These are phyloP conservation scores for Neltuma alba DNA, from an alignment of 306 rosid species.

Conservation along the genomic window DNA sequence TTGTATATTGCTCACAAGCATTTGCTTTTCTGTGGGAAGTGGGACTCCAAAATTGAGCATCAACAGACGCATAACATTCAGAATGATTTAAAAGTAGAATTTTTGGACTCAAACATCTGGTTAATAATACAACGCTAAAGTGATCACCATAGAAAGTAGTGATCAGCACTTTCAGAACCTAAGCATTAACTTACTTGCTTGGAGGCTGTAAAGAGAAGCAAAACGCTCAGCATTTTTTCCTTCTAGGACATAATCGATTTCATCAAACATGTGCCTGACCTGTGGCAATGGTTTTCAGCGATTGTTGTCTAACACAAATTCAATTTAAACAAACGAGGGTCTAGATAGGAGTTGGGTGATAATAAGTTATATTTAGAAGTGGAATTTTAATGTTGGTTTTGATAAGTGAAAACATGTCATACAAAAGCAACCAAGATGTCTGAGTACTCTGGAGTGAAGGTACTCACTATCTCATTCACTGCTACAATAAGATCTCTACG, in stretches of 20 bases:
- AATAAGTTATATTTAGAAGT: slow-evolving; percentile 1
- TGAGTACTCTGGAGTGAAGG: slow-evolving; percentile 30
- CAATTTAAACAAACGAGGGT: slow-evolving; percentile 33
- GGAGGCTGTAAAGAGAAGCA: slow-evolving; percentile 69
- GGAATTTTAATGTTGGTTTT: background rate
- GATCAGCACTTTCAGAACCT: slow-evolving; percentile 17
- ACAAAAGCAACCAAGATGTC: slow-evolving; percentile 14
- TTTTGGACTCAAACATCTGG: slow-evolving; percentile 25
- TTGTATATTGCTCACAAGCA: slow-evolving; percentile 14
- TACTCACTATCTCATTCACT: slow-evolving; percentile 90
- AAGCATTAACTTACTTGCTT: slow-evolving; percentile 61
- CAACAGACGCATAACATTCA: slow-evolving; percentile 3
- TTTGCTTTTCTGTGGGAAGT: background rate
- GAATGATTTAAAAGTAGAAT: slow-evolving; percentile 25
- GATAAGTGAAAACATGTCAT: slow-evolving; percentile 23
- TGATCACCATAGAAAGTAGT: slow-evolving; percentile 24
- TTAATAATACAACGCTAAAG: slow-evolving; percentile 16
- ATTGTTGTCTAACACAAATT: slow-evolving; percentile 24
- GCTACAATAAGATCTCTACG: slow-evolving; percentile 92
- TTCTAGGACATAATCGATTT: slow-evolving; percentile 91
- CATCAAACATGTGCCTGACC: slow-evolving; percentile 99
- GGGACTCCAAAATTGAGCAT: slow-evolving; percentile 1
- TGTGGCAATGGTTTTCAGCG: slow-evolving; percentile 50
- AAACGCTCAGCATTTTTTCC: slow-evolving; percentile 94
- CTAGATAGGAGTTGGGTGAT: slow-evolving; percentile 12